These are phyloP conservation scores for Nitzschia palea DNA, from an alignment of 108 stramenopile genomes.

Conservation along the genomic window DNA sequence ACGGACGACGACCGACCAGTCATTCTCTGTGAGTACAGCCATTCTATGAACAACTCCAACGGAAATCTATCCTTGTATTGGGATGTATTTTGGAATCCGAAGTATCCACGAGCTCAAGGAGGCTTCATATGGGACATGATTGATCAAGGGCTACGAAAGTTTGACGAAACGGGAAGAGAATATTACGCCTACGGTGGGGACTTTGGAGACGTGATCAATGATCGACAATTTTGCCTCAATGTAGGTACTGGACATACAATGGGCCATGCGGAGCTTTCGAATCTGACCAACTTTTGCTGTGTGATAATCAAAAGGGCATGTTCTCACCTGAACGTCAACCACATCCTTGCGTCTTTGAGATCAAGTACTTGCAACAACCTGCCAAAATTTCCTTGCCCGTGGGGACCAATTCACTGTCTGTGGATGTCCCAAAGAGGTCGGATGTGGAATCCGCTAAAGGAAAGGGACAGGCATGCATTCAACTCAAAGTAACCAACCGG, in stretches of 20 bases:
- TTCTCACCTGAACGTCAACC: constrained; percentile 85
- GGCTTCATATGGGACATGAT: constrained; percentile 99
- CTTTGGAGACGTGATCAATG: constrained; percentile 79
- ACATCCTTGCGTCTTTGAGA: constrained; percentile 89
- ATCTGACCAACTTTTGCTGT: background rate
- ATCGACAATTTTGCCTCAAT: constrained; percentile 93
- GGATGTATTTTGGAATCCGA: constrained; percentile 71
- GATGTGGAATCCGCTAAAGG: background rate
- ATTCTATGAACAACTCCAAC: constrained; percentile 95
- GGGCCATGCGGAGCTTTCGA: background rate
- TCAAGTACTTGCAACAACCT: constrained; percentile 86
- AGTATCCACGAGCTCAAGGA: constrained; percentile 80
- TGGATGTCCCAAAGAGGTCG: background rate
- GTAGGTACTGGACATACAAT: constrained; percentile 23
- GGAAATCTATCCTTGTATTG: constrained; percentile 91
- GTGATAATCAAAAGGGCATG: constrained; percentile 59
- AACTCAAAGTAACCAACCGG: constrained; percentile 34
- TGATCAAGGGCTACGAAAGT: constrained; percentile 81
- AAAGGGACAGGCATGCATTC: background rate
- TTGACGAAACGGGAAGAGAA: constrained; percentile 18
- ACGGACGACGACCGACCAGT: constrained; percentile 76
- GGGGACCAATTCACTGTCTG: background rate
- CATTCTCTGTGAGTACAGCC: constrained; percentile 94
- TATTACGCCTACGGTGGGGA: constrained; percentile 93
- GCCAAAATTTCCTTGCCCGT: constrained; percentile 31